These are phyloP conservation scores for Acorus gramineus DNA, from an alignment of 106 monocot genomes.

Conservation along the genomic window DNA sequence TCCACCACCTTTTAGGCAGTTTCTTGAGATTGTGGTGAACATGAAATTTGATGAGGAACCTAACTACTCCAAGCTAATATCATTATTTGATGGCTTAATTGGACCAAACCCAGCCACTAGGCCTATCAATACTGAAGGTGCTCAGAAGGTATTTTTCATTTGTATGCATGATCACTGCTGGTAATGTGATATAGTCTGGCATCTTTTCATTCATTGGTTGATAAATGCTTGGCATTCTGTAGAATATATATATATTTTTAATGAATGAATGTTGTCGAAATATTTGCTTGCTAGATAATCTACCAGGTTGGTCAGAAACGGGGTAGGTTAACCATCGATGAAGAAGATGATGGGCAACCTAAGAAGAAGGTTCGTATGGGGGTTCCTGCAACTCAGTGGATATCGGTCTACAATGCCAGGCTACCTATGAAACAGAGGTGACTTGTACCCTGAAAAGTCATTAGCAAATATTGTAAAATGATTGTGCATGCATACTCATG, in stretches of 20 bases:
- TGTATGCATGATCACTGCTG: neutral
- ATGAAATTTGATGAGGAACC: slow-evolving; percentile 88
- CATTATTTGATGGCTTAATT: slow-evolving; percentile 63
- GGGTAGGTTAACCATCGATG: slow-evolving; percentile 46
- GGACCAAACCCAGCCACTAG: slow-evolving; percentile 67
- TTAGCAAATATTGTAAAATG: no score
- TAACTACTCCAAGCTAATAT: slow-evolving; percentile 64
- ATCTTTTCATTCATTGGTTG: neutral
- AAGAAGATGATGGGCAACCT: slow-evolving; percentile 54
- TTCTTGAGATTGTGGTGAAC: slow-evolving; percentile 74
- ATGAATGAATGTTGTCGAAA: no score
- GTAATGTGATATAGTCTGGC: neutral
- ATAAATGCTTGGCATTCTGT: neutral
- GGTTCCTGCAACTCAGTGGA: slow-evolving; percentile 75
- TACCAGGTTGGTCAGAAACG: slow-evolving; percentile 83
- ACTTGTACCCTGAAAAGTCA: neutral
- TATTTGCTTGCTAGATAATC: slow-evolving; percentile 11
- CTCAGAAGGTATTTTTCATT: slow-evolving; percentile 43
- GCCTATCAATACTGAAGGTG: slow-evolving; percentile 78
- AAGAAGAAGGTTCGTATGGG: slow-evolving; percentile 73
- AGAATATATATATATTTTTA: neutral
- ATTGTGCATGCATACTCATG: no score
- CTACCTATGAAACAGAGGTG: slow-evolving; percentile 86
- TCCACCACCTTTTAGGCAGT: slow-evolving; percentile 62
- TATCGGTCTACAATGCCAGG: slow-evolving; percentile 80